These are phyloP conservation scores for Hypocreales sp. DNA, from an alignment of 2,329 filamentous ascomycete species.

Conservation along the genomic window DNA sequence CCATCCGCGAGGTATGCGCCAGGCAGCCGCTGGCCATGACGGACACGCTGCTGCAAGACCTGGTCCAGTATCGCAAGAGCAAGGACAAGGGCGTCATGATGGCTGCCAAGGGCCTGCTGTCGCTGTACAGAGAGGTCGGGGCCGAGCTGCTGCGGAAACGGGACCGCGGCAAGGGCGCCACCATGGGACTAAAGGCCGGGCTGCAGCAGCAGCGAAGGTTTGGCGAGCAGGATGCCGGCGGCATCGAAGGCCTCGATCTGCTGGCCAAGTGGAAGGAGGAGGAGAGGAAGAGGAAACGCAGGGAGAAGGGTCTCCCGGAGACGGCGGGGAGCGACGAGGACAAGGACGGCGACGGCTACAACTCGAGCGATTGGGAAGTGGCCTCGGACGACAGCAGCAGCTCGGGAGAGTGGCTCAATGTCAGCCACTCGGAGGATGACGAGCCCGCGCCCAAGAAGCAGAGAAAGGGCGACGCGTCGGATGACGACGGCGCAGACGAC, in stretches of 20 bases:
- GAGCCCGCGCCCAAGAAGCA: slow-evolving; percentile 39
- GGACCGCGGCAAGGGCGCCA: slow-evolving; percentile 81
- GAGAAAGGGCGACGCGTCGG: slow-evolving; percentile 18
- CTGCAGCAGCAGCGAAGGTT: slow-evolving; percentile 64
- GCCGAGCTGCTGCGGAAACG: slow-evolving; percentile 79
- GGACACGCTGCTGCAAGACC: slow-evolving; percentile 85
- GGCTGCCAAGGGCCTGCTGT: slow-evolving; percentile 84
- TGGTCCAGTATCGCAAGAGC: slow-evolving; percentile 90
- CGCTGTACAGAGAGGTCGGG: slow-evolving; percentile 80
- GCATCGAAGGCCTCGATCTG: slow-evolving; percentile 83
- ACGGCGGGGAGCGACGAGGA: slow-evolving; percentile 44
- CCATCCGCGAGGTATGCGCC: slow-evolving; percentile 85
- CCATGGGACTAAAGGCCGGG: slow-evolving; percentile 64
- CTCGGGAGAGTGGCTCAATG: slow-evolving; percentile 86
- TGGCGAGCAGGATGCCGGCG: slow-evolving; percentile 65
- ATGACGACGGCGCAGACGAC: slow-evolving; percentile 8
- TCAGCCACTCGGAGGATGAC: slow-evolving; percentile 70
- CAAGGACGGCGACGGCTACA: slow-evolving; percentile 40
- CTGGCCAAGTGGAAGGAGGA: slow-evolving; percentile 90
- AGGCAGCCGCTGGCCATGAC: slow-evolving; percentile 93
- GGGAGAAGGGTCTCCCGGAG: slow-evolving; percentile 52
- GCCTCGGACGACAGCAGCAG: slow-evolving; percentile 46
- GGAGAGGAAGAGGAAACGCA: slow-evolving; percentile 58
- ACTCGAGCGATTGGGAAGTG: slow-evolving; percentile 45
- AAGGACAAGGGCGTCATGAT: slow-evolving; percentile 99